These are phyloP conservation scores for Botrytis cinerea DNA, from an alignment of 2,329 filamentous ascomycete species.

Conservation along the genomic window DNA sequence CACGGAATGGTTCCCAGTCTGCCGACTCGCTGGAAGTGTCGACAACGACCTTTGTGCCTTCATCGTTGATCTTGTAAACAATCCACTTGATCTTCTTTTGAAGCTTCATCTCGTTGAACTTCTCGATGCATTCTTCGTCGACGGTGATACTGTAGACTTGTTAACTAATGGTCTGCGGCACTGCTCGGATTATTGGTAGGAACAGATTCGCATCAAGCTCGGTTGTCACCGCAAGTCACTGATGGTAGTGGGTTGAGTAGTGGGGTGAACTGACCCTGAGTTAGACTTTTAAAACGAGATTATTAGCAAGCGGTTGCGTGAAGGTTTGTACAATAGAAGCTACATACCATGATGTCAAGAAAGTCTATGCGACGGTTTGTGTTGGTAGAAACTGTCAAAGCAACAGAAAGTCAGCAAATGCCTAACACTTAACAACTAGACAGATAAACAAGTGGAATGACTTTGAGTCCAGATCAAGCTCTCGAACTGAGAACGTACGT, in stretches of 20 bases:
- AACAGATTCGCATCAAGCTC: constrained; percentile 19
- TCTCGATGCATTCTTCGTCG: constrained; percentile 66
- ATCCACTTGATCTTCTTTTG: constrained; percentile 81
- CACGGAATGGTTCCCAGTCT: constrained; percentile 73
- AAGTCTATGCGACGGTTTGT: constrained; percentile 24
- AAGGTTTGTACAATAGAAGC: constrained; percentile 2
- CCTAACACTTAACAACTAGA: constrained; percentile 17
- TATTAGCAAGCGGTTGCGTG: constrained; percentile 28
- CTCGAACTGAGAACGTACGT: background rate
- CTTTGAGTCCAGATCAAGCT: background rate
- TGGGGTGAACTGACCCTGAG: constrained; percentile 60
- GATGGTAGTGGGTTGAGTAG: constrained; percentile 30
- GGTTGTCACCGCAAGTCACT: constrained; percentile 21
- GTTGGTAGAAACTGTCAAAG: constrained; percentile 7
- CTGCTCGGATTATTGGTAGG: background rate
- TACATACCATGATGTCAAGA: constrained; percentile 31
- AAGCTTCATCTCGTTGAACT: constrained; percentile 82
- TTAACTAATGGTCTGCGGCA: constrained; percentile 25
- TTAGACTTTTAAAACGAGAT: constrained; percentile 54
- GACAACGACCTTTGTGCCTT: constrained; percentile 79
- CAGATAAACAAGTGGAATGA: constrained; percentile 17
- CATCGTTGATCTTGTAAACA: constrained; percentile 83
- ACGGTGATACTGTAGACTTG: constrained; percentile 63
- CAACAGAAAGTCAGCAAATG: constrained; percentile 17
- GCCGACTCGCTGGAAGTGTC: constrained; percentile 68